Evolutionary conservation across 495 filamentous ascomycete species (phyloP), one percentile per base, ranked within the genome.

Genomic region (Hypoxylon perforatum): DNA sequence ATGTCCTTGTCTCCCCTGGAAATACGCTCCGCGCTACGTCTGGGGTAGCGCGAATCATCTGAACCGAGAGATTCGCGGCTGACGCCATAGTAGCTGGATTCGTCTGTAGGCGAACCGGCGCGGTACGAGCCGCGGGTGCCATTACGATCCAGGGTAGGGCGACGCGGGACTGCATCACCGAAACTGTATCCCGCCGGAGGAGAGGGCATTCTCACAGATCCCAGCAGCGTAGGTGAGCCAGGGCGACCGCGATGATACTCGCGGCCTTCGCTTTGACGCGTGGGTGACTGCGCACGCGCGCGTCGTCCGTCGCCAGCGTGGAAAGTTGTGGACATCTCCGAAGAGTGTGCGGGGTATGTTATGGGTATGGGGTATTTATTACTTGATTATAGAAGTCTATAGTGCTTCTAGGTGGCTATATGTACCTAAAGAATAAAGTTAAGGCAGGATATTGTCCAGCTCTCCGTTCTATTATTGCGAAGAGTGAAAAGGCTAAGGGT

Each of bases 251-350:
- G 73, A 61, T 75, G 81, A 11, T 79, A 79, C 60, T 82, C 79
- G 50, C 74, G 77, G 41, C 56, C 56, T 15, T 81, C 79, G 19
- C 75, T 77, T 10, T 73, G 57, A 53, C 79, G 77, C 47, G 67
- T 46, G 33, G 86, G 85, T 11, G 88, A 90, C 49, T 83, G 87
- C 68, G 85, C 87, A 56, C 87, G 85, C 52, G 79, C 85, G 61
- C 86, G 85, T 62, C 85, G 86, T 68, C 84, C 82, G 76, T 88
- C 82, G 65, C 84, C 78, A 58, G 87, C 85, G 55, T 85, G 79
- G 41, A 90, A 81, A 50, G 86, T 9, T 9, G 30, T 33, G 30
- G 30, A 78, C 78, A 82, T 64, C 33, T 49, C 33, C 44, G 38
- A 42, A 50, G 35, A 25, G 14, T 33, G 33, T 44, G 19, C 44